phyloP scores from a whole-genome alignment of 2,329 filamentous ascomycete species.

The Teratosphaeria viscida region DNA sequence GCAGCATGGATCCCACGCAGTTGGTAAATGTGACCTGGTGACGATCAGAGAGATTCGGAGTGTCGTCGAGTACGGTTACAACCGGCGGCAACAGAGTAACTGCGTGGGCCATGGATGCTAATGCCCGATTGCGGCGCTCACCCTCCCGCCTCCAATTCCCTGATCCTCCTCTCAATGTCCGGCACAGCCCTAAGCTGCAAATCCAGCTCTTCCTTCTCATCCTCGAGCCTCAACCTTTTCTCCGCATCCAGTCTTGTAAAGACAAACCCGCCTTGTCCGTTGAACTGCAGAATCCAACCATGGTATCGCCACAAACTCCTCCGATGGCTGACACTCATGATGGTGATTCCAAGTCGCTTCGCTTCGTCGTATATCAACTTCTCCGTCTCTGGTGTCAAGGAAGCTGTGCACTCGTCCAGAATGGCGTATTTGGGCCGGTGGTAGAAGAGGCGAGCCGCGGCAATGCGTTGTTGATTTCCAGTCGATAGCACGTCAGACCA shows the following conservation, averaged over 20 bases:
- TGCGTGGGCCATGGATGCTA: background rate
- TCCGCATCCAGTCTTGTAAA: slow-evolving; percentile 89
- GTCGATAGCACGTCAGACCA: slow-evolving; percentile 92
- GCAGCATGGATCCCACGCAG: no score
- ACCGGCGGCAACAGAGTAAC: background rate
- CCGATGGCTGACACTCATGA: slow-evolving; percentile 93
- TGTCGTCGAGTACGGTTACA: background rate
- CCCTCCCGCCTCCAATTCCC: slow-evolving; percentile 48
- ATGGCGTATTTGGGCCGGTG: slow-evolving; percentile 90
- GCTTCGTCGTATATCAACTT: slow-evolving; percentile 96
- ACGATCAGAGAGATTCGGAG: background rate
- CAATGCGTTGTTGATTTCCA: slow-evolving; percentile 88
- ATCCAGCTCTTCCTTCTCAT: slow-evolving; percentile 93
- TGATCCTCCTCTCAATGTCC: slow-evolving; percentile 75
- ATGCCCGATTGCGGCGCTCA: background rate
- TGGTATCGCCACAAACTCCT: slow-evolving; percentile 96
- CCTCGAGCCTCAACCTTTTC: slow-evolving; percentile 71
- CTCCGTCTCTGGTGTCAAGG: slow-evolving; percentile 90
- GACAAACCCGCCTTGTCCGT: slow-evolving; percentile 82
- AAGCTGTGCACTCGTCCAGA: slow-evolving; percentile 90
- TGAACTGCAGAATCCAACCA: slow-evolving; percentile 87
- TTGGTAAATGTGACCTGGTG: background rate
- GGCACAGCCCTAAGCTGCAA: slow-evolving; percentile 74
- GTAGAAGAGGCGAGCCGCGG: slow-evolving; percentile 93
- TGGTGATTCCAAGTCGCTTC: slow-evolving; percentile 78